These are phyloP conservation scores for Mediolabrus comicus DNA, from an alignment of 108 stramenopile species.

Conservation along the genomic window DNA sequence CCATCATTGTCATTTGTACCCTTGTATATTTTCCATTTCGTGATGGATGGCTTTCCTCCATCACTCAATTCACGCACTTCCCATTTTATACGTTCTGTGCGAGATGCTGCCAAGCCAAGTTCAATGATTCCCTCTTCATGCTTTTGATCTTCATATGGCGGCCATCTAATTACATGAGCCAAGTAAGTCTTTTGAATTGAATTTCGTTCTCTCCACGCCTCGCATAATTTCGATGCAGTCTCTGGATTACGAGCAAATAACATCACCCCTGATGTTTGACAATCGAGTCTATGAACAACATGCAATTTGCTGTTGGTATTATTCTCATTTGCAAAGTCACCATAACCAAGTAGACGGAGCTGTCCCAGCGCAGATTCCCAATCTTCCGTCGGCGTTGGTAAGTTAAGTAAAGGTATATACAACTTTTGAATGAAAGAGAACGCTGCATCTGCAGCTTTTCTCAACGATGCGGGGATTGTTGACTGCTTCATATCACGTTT, in stretches of 20 bases:
- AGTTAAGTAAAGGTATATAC: constrained; percentile 47
- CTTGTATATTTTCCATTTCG: constrained; percentile 51
- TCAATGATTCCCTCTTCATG: constrained; percentile 50
- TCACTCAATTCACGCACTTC: constrained; percentile 36
- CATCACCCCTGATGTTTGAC: constrained; percentile 80
- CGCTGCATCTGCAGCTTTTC: constrained; percentile 19
- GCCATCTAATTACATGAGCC: constrained; percentile 56
- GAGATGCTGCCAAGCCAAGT: constrained; percentile 45
- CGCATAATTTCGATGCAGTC: constrained; percentile 56
- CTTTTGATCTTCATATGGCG: constrained; percentile 43
- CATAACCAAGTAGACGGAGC: constrained; percentile 45
- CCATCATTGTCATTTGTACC: background rate
- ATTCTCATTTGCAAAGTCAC: constrained; percentile 20
- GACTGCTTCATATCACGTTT: constrained; percentile 7
- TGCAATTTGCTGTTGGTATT: constrained; percentile 16
- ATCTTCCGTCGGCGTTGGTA: constrained; percentile 51
- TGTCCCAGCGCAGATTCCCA: constrained; percentile 75
- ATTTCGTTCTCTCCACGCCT: constrained; percentile 63
- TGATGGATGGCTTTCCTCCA: constrained; percentile 46
- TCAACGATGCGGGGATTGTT: constrained; percentile 5
- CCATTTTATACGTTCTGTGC: constrained; percentile 66
- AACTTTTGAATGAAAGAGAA: constrained; percentile 37
- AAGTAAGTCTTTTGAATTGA: constrained; percentile 58
- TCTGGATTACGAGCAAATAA: constrained; percentile 58
- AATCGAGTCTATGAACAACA: constrained; percentile 78